phyloP scores from a whole-genome alignment of 2,329 filamentous ascomycete genomes.

The Elsinoe necatrix region DNA sequence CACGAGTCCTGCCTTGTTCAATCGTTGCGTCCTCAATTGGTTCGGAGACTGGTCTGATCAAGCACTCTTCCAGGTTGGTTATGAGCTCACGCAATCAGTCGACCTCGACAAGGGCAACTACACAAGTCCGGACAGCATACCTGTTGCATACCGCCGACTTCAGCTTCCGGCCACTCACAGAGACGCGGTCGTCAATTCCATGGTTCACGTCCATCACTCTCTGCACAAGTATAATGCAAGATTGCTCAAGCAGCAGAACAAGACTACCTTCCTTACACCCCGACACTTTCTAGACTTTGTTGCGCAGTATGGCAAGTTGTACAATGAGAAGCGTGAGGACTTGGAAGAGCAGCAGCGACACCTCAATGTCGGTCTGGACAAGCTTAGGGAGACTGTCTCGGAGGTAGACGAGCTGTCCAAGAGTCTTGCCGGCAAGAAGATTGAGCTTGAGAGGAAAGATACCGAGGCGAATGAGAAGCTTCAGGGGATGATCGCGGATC shows the following conservation, averaged over 20 bases:
- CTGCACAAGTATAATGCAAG: constrained; percentile 82
- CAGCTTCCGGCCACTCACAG: constrained; percentile 79
- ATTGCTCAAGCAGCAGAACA: constrained; percentile 83
- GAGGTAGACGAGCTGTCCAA: constrained; percentile 88
- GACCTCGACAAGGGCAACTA: constrained; percentile 87
- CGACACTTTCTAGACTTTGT: constrained; percentile 98
- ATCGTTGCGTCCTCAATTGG: constrained; percentile 99
- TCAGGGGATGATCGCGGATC: constrained; percentile 93
- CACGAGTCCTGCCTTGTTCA: constrained; percentile 96
- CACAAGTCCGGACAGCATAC: constrained; percentile 78
- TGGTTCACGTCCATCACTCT: constrained; percentile 98
- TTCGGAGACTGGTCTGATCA: constrained; percentile 99
- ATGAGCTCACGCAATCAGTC: constrained; percentile 90
- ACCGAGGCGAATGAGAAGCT: constrained; percentile 94
- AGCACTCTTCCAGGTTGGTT: constrained; percentile 93
- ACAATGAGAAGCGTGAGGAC: constrained; percentile 97
- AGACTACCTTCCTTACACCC: constrained; percentile 85
- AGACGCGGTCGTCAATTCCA: constrained; percentile 88
- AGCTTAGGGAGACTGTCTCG: constrained; percentile 90
- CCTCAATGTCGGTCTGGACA: constrained; percentile 95
- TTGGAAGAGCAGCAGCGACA: constrained; percentile 97
- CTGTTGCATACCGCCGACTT: constrained; percentile 82
- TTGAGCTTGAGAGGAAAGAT: constrained; percentile 85
- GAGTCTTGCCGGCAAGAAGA: constrained; percentile 90
- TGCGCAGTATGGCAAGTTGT: constrained; percentile 91